Percentiles rank a stretch among this genome's conserved stretches.
Conservation (phyloP, 129 eudicot species). For the Flaveria trinervia region DNA sequence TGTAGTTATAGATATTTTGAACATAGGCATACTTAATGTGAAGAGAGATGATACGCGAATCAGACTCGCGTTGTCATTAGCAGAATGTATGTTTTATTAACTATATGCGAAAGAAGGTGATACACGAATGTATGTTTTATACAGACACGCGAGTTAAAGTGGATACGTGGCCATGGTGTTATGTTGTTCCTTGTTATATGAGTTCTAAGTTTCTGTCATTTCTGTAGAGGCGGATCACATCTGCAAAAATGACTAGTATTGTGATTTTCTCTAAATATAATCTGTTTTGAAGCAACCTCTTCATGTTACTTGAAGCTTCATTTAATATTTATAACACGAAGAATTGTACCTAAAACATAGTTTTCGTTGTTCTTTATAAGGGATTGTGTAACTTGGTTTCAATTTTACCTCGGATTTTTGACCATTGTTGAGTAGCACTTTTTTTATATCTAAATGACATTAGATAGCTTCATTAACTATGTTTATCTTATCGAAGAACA, state of each 20-base stretch:
- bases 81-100: neutral
- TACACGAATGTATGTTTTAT: neutral
- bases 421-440: neutral
- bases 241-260: too few species aligned
- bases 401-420: neutral
- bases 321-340: neutral
- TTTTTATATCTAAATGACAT: neutral
- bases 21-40: neutral
- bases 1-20: conserved; percentile 15
- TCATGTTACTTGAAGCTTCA: too few species aligned
- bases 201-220: neutral
- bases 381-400: neutral
- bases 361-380: neutral
- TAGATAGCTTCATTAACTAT: neutral
- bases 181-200: neutral
- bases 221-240: neutral
- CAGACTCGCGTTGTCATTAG: neutral
- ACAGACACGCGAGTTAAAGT: neutral
- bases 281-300: too few species aligned
- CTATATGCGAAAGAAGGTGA: neutral
- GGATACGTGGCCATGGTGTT: neutral
- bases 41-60: neutral
- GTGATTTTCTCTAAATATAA: too few species aligned
- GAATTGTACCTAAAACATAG: neutral
- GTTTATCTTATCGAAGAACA: neutral